Evolutionary conservation across 768 basidiomycete species (phyloP).

Genomic region (Naematelia aurantialba): DNA sequence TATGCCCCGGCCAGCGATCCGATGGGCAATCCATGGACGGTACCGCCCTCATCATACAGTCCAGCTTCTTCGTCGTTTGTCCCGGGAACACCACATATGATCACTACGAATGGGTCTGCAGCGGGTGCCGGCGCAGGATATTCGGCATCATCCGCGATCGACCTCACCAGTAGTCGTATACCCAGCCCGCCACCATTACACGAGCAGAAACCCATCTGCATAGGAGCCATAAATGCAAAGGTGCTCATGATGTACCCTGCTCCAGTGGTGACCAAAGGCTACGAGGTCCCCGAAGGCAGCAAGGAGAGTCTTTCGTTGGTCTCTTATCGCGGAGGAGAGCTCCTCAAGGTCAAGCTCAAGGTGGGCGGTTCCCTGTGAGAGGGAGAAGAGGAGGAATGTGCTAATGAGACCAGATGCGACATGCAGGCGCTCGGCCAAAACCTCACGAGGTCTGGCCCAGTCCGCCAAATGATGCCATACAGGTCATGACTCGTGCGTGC

Average conservation of each 20-base stretch:
- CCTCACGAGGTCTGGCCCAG: conserved; percentile 13
- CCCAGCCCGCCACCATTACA: conserved; percentile 21
- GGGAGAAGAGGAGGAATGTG: not conserved
- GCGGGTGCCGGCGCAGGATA: conserved; percentile 3
- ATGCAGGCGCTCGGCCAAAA: conserved; percentile 18
- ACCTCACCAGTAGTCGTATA: conserved; percentile 12
- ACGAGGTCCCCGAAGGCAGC: conserved; percentile 12
- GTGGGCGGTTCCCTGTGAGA: conserved; percentile 16
- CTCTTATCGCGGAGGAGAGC: conserved; percentile 27
- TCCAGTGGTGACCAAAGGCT: conserved; percentile 28
- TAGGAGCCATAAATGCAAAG: conserved; percentile 29
- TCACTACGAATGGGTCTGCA: not conserved
- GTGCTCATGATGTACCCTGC: conserved; percentile 41
- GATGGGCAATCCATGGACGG: not conserved
- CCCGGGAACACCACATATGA: not conserved
- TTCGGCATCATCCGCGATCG: conserved; percentile 18
- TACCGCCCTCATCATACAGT: not conserved
- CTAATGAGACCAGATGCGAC: conserved; percentile 25
- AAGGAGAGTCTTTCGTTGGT: conserved; percentile 30
- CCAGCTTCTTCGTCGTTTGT: not conserved
- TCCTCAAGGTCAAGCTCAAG: conserved; percentile 45
- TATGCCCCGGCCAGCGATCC: not conserved
- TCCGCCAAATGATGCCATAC: conserved; percentile 20
- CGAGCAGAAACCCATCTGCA: conserved; percentile 35
- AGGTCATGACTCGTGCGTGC: conserved; percentile 38